A percentile compares a stretch with the other conserved stretches of the same genome.
Conservation (phyloP, 805 yeast species). For the Ascoidea tarda region DNA sequence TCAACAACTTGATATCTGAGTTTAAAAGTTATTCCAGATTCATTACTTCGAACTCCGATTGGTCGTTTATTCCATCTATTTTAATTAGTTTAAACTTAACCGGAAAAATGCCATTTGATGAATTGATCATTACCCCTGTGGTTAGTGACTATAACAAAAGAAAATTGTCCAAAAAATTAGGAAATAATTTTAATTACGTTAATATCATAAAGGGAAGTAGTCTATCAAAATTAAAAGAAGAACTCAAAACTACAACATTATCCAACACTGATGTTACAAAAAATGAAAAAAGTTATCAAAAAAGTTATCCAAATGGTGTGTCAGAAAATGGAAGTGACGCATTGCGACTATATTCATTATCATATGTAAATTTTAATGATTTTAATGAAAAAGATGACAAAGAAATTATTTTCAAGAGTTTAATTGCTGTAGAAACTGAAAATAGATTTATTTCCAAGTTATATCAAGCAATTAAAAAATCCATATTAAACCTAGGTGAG, state of each 20-base stretch:
- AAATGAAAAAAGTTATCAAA: constrained; percentile 78
- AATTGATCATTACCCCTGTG: constrained; percentile 95
- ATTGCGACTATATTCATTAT: constrained; percentile 43
- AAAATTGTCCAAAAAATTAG: constrained; percentile 95
- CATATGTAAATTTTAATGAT: too few relatives aligned
- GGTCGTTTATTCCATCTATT: constrained; percentile 99
- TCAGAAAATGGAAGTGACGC: constrained; percentile 99
- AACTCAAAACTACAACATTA: constrained; percentile 68
- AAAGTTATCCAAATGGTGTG: constrained; percentile 90
- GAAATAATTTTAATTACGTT: constrained; percentile 91
- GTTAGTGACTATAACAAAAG: constrained; percentile 99
- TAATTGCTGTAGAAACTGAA: constrained; percentile 90
- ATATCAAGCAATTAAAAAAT: constrained; percentile 97
- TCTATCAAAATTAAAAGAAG: constrained; percentile 64
- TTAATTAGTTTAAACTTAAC: constrained; percentile 82
- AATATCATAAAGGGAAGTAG: constrained; percentile 88
- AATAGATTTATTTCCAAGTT: constrained; percentile 99
- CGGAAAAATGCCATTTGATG: constrained; percentile 84
- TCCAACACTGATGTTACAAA: constrained; percentile 79
- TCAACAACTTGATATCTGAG: constrained; percentile 24
- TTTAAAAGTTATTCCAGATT: constrained; percentile 73
- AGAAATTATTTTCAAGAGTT: constrained; percentile 90
- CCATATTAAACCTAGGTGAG: constrained; percentile 80
- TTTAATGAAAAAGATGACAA: constrained; percentile 21
- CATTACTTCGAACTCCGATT: constrained; percentile 94